These are phyloP conservation scores for Tetrahymena elliotti DNA, from an alignment of 73 alveolate species.

Conservation along the genomic window DNA sequence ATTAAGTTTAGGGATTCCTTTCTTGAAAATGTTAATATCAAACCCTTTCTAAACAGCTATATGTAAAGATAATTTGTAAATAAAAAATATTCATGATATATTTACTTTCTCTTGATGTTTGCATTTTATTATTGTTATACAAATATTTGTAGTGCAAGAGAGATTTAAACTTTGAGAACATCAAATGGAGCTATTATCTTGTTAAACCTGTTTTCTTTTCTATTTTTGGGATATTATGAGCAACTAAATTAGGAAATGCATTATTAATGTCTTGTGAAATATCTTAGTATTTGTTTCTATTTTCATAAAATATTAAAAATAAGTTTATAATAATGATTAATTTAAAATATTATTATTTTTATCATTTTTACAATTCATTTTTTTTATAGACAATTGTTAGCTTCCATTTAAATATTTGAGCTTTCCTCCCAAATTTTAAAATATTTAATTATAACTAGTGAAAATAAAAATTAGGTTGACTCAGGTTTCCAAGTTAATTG, in stretches of 20 bases:
- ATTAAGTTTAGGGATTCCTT: not conserved
- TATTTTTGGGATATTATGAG: not conserved
- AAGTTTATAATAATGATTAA: not conserved
- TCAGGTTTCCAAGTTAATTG: too few species aligned
- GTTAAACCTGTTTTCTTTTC: not conserved
- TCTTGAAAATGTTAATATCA: not conserved
- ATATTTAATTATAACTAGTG: too few species aligned
- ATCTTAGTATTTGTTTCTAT: not conserved
- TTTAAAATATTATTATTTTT: too few species aligned
- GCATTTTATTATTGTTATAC: not conserved
- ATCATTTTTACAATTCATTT: too few species aligned
- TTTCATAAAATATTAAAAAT: not conserved
- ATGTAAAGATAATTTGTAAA: not conserved
- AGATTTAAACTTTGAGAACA: not conserved
- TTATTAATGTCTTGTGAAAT: not conserved
- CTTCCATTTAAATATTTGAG: too few species aligned
- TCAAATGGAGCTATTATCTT: not conserved
- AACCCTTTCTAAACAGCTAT: not conserved
- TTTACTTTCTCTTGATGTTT: not conserved
- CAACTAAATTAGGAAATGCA: not conserved
- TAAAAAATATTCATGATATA: not conserved
- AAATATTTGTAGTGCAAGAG: not conserved
- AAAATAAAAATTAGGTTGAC: too few species aligned
- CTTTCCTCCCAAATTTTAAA: too few species aligned
- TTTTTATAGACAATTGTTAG: too few species aligned